Percentiles rank a stretch among this genome's conserved stretches.
These are phyloP conservation scores for Murraya koenigii DNA, from an alignment of 345 rosid species.

Conservation along the genomic window DNA sequence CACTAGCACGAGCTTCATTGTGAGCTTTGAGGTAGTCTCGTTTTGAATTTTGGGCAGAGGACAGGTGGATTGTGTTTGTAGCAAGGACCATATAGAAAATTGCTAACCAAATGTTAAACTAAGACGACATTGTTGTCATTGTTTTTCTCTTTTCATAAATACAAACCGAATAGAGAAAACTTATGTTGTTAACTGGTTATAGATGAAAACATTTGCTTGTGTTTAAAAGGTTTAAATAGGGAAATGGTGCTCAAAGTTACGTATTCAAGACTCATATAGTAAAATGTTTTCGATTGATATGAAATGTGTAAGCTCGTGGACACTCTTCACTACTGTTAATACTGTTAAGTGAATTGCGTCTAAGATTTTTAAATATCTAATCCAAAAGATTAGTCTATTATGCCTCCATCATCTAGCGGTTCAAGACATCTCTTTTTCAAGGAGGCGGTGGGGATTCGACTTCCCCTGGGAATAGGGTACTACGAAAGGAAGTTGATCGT, in stretches of 20 bases:
- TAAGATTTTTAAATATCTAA: too few species aligned
- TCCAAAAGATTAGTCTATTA: too few species aligned
- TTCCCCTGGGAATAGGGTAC: too few species aligned
- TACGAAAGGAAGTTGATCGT: too few species aligned
- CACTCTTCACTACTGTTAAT: too few species aligned
- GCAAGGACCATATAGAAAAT: neutral
- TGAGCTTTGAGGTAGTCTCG: slow-evolving; percentile 45
- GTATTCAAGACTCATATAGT: neutral
- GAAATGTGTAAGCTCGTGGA: too few species aligned
- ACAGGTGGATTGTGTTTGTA: neutral
- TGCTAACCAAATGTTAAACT: neutral
- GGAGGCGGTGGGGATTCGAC: too few species aligned
- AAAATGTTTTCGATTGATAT: too few species aligned
- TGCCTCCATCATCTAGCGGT: too few species aligned
- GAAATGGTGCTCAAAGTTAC: neutral
- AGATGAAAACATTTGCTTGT: neutral
- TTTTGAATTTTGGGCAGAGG: slow-evolving; percentile 27
- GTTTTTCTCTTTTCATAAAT: too few species aligned
- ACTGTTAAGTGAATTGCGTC: too few species aligned
- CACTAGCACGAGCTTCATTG: slow-evolving; percentile 45
- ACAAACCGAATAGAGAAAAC: neutral
- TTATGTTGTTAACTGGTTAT: neutral
- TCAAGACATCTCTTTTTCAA: too few species aligned
- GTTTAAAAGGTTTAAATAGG: neutral
- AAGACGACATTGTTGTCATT: neutral